A percentile compares a stretch with the other conserved stretches of the same genome.
These are phyloP conservation scores for Aspergillus pseudoglaucus DNA, from an alignment of 2,329 filamentous ascomycete species.

Conservation along the genomic window DNA sequence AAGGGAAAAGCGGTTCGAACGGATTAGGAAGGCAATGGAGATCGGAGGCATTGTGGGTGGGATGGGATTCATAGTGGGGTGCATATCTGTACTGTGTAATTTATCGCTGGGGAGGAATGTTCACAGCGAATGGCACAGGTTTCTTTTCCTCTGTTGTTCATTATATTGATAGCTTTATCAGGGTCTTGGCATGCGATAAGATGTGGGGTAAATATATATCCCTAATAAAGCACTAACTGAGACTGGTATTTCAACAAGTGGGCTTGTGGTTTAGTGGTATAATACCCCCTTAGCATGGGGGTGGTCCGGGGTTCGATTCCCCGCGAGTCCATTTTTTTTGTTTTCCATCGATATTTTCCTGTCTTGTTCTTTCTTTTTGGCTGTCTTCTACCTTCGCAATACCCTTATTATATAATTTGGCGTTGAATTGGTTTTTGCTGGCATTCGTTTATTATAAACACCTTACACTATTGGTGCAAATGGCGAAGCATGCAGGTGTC, in stretches of 20 bases:
- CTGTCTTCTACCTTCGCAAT: background rate
- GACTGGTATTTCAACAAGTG: background rate
- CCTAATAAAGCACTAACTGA: background rate
- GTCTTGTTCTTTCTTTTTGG: background rate
- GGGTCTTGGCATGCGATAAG: background rate
- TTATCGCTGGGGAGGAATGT: background rate
- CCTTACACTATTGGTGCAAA: no score
- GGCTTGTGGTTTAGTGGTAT: conserved; percentile 44
- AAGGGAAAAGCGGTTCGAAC: background rate
- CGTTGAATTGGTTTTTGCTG: no score
- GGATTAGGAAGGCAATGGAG: background rate
- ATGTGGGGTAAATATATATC: no score
- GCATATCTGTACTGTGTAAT: background rate
- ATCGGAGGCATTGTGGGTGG: background rate
- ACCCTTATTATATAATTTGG: no score
- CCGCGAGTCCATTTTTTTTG: conserved; percentile 38
- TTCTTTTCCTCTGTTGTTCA: background rate
- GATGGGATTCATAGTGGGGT: background rate
- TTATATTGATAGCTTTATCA: background rate
- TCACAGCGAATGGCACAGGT: background rate
- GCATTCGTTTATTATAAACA: no score
- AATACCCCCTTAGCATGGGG: conserved; percentile 44
- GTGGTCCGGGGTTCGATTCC: conserved; percentile 46
- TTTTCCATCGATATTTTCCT: no score
- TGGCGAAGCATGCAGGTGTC: no score